Base-by-base conservation (phyloP, 108 stramenopile species). In the Pseudonitzschia pungens region DNA sequence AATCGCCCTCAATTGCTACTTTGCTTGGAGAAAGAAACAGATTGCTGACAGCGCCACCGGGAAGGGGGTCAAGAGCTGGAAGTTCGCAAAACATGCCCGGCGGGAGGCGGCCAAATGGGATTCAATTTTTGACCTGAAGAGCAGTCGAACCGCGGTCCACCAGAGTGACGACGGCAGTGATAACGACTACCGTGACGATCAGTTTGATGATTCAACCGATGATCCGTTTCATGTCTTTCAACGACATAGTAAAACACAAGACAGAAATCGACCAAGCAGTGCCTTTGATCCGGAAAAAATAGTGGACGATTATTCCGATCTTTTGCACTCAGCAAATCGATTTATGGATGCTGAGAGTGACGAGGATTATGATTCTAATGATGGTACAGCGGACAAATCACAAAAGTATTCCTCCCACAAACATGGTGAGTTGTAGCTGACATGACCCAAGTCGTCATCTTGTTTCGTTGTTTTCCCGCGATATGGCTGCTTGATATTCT, bases 1-100 rank as follows among this genome's bases (percentile, higher is more conserved):
- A 9, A 42, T 86, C 32, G 88, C 88, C 16, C 65, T 89, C 65
- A 64, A 71, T 21, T 68, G 79, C 20, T 86, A 86, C 51, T 86
- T 89, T 71, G 62, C 15, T 14, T 69, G 68, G 58, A 32, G 68
- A 51, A 40, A 69, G 16, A 11, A 53, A 54, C 60, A 29, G n/a
- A 62, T 62, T 6, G 18, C 5, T 4, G 60, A 62, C 40, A 10
- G 63, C 31, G 16, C 28, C 14, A 26, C 45, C 43, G 5, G 14
- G 16, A 48, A 45, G 8, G 28, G 22, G 14, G 0, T 4, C 9
- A 67, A 41, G n/a, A 48, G 21, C 21, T 50, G 66, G 66, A 10
- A 7, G n/a, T 62, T 62, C n/a, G 60, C 33, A 6, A 62, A 62
- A 62, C 33, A 62, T 14, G 60, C 60, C 40, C 60, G 60, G 16